phyloP scores from a whole-genome alignment of 2,329 filamentous ascomycete species.

The Trichophyton simii region DNA sequence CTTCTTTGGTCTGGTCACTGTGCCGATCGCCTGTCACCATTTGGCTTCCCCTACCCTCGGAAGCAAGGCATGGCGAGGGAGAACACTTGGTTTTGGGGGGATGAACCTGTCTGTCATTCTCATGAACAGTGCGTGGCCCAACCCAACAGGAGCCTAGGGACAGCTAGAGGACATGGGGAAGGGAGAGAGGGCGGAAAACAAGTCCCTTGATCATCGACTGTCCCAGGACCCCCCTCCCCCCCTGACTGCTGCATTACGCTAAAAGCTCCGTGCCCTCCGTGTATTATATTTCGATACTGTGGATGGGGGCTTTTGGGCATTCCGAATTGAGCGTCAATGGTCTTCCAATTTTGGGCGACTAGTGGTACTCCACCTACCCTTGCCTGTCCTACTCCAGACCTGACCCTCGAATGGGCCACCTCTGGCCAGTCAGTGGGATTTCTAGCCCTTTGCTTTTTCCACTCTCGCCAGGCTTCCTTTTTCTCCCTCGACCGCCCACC shows the following conservation, averaged over 20 bases:
- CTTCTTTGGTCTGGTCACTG: neutral
- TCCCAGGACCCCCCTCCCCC: neutral
- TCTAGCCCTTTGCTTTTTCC: neutral
- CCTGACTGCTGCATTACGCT: neutral
- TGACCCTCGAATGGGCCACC: conserved; percentile 4
- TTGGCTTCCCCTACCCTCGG: neutral
- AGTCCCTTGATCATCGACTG: neutral
- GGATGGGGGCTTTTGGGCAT: neutral
- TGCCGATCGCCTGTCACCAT: conserved; percentile 1
- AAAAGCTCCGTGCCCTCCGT: conserved; percentile 3
- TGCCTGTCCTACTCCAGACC: conserved; percentile 1
- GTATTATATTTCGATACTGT: neutral
- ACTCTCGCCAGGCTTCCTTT: neutral
- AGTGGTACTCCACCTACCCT: conserved; percentile 3
- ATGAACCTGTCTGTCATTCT: neutral
- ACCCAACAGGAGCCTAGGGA: neutral
- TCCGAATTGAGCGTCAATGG: conserved; percentile 2
- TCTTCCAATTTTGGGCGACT: conserved; percentile 3
- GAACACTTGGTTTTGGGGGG: neutral
- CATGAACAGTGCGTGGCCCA: neutral
- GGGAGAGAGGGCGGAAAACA: neutral
- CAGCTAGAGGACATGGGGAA: neutral
- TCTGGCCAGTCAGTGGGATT: conserved; percentile 4
- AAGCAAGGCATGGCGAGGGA: neutral
- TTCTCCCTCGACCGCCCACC: neutral